Evolutionary conservation across 352 stramenopile genomes (phyloP).

Genomic region (Pythium inflatum): DNA sequence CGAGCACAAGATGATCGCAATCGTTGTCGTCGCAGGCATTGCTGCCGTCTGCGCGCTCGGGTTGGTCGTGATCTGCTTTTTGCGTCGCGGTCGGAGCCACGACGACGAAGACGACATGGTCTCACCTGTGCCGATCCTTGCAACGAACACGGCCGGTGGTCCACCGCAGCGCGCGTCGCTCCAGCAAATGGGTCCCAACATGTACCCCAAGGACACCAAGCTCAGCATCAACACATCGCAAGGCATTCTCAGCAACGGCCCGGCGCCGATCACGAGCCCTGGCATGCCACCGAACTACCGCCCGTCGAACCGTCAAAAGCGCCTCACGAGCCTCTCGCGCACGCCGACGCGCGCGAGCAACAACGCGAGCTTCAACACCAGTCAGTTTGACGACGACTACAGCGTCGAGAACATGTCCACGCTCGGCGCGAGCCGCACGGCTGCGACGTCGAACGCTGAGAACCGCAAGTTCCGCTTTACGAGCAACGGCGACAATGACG

Average conservation of each 20-base stretch:
- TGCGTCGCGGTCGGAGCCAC: conserved; percentile 26
- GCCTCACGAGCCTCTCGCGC: conserved; percentile 22
- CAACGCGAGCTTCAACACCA: conserved; percentile 11
- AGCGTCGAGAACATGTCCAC: background rate
- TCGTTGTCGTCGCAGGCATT: conserved; percentile 29
- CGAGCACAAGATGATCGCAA: conserved; percentile 29
- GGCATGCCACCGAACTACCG: conserved; percentile 27
- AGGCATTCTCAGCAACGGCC: background rate
- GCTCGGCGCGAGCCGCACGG: background rate
- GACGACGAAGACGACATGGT: conserved; percentile 27
- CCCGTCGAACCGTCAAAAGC: conserved; percentile 15
- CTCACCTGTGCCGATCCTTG: conserved; percentile 23
- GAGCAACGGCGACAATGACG: background rate
- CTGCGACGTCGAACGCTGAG: no score
- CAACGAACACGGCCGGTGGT: background rate
- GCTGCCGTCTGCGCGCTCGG: conserved; percentile 30
- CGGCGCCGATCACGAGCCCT: conserved; percentile 25
- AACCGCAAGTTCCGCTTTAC: no score
- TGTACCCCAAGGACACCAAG: conserved; percentile 24
- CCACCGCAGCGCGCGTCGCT: conserved; percentile 4
- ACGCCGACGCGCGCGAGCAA: conserved; percentile 13
- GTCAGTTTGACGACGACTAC: background rate
- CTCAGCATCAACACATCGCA: conserved; percentile 24
- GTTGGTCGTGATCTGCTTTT: conserved; percentile 29
- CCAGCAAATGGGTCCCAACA: conserved; percentile 22